Base-by-base conservation (phyloP, 306 rosid species). In the Cucurbita ficifolia region DNA sequence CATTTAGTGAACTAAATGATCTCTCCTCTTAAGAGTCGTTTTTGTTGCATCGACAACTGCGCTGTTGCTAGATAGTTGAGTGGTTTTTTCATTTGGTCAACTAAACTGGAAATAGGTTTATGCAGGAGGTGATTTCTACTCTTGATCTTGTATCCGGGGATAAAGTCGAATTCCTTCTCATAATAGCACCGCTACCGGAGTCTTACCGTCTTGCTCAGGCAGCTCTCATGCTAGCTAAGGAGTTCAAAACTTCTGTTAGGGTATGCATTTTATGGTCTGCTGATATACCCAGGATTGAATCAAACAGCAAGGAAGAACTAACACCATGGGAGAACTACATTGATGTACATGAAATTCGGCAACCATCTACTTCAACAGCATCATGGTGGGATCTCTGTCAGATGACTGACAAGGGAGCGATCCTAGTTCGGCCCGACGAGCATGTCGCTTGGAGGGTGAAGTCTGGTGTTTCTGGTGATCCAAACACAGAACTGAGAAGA, bases 301-400 rank as follows among this genome's bases (percentile, higher is more conserved):
- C 60, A 74, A 84, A 79, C 72, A 87, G 86, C 49, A 67, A 81
- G 76, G 86, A 76, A 16, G 84, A 82, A 48, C 51, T 89, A 82
- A 77, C 79, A 8, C 88, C 92, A 10, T 84, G 92, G 90, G 83
- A 81, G 81, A 85, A 88, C 77, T 88, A 77, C 81, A 61, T 79
- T 36, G 92, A 92, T 61, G 88, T 84, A 22, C 63, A 75, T 63
- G 95, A 89, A 78, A 83, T 80, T 57, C 74, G 74, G 79, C 76
- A 46, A 64, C 76, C 88, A 53, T 40, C 82, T 56, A 83, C 72
- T 79, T 78, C 83, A 56, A 2, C 33, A 29, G 51, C 70, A 19
- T 88, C 86, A 11, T 84, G 96, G 96, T 92, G 96, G 96, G 86
- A 85, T 24, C 70, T 85, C 60, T 92, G 96, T 63, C 84, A 84